These are phyloP conservation scores for Ilyonectria destructans DNA, from an alignment of 2,329 filamentous ascomycete genomes.

Conservation along the genomic window DNA sequence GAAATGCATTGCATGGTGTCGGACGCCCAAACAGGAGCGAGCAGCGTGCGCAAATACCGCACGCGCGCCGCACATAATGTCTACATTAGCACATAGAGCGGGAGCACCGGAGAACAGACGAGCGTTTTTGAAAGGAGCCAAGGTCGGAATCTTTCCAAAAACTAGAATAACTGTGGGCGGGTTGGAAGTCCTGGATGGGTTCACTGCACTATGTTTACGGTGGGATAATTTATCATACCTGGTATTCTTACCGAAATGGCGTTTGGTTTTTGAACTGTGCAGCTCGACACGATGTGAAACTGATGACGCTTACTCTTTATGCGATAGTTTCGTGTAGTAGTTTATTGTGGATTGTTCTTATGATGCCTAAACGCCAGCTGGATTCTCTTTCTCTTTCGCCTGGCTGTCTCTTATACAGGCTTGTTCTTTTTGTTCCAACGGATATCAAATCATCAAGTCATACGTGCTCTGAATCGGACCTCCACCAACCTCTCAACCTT, in stretches of 20 bases:
- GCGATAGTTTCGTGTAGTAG: neutral
- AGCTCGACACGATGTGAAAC: neutral
- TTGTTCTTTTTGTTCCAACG: constrained; percentile 1
- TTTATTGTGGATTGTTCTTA: neutral
- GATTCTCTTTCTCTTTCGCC: neutral
- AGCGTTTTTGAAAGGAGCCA: constrained; percentile 36
- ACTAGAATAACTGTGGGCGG: constrained; percentile 30
- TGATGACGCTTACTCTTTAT: neutral
- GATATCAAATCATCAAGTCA: constrained; percentile 33
- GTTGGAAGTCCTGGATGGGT: constrained; percentile 31
- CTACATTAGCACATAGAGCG: constrained; percentile 51
- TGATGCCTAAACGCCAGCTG: neutral
- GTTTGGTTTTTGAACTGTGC: constrained; percentile 8
- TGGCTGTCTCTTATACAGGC: neutral
- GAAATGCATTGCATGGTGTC: constrained; percentile 47
- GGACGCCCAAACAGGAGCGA: constrained; percentile 36
- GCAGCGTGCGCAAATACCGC: constrained; percentile 47
- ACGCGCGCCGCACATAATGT: constrained; percentile 57
- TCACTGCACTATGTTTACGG: constrained; percentile 17
- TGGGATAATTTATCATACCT: constrained; percentile 22
- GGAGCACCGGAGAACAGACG: constrained; percentile 30
- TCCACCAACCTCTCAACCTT: neutral
- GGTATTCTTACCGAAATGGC: constrained; percentile 19
- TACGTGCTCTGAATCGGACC: neutral
- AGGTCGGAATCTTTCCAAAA: constrained; percentile 27